Evolutionary conservation across 176 grass and related monocot genomes (phyloP).

Genomic region (Oryza australiensis): DNA sequence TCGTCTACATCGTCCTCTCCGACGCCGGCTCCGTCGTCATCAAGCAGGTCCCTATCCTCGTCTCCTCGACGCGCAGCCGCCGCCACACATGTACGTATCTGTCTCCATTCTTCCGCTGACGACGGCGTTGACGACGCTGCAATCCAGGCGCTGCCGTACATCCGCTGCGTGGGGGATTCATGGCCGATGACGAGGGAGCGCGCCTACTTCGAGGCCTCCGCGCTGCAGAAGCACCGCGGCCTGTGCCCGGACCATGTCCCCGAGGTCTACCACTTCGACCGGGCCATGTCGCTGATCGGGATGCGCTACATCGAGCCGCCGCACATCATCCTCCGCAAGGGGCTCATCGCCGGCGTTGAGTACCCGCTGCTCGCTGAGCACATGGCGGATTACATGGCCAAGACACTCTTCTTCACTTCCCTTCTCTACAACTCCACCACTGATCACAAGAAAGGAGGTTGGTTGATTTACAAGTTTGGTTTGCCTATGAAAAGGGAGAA

Average conservation of each 20-base stretch:
- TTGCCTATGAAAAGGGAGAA: background rate
- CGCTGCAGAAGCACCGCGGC: conserved; percentile 59
- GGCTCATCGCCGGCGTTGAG: conserved; percentile 79
- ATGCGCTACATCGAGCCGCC: conserved; percentile 88
- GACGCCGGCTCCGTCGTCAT: conserved; percentile 68
- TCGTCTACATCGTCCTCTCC: conserved; percentile 89
- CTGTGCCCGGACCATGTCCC: conserved; percentile 80
- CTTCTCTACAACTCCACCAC: conserved; percentile 67
- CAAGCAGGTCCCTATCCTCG: conserved; percentile 60
- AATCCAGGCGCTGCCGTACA: conserved; percentile 80
- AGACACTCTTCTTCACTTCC: conserved; percentile 91
- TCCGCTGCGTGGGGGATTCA: conserved; percentile 74
- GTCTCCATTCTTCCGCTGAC: background rate
- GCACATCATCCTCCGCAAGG: conserved; percentile 93
- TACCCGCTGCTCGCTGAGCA: conserved; percentile 89
- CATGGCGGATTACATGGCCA: conserved; percentile 77
- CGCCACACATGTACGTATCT: background rate
- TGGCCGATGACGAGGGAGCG: conserved; percentile 94
- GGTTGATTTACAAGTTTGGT: background rate
- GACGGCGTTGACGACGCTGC: background rate
- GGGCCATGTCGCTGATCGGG: conserved; percentile 76
- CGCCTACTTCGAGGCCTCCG: conserved; percentile 81
- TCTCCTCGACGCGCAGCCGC: background rate
- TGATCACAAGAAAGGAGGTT: conserved; percentile 81
- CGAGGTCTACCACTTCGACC: conserved; percentile 94